Conservation (phyloP, 2,329 filamentous ascomycete species). For the Colletotrichum limetticola region DNA sequence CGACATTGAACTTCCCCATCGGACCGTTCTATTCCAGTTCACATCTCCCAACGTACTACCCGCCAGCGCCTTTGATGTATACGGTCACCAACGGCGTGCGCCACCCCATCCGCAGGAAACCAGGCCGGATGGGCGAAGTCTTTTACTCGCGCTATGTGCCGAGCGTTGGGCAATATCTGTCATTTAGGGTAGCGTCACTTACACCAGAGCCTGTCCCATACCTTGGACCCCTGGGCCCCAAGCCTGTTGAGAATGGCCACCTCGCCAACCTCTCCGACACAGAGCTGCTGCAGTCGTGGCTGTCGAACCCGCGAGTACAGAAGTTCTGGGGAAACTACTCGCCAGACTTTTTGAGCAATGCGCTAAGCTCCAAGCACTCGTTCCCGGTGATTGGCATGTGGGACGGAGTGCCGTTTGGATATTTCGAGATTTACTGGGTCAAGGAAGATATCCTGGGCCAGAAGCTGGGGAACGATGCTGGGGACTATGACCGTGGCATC, state of each 20-base stretch:
- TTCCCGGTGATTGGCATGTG: slow-evolving; percentile 94
- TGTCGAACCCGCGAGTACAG: slow-evolving; percentile 85
- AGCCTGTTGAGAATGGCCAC: slow-evolving; percentile 51
- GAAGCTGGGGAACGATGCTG: slow-evolving; percentile 72
- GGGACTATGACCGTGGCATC: slow-evolving; percentile 87
- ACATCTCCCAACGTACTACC: slow-evolving; percentile 91
- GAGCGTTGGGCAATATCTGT: slow-evolving; percentile 84
- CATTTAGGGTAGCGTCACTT: slow-evolving; percentile 84
- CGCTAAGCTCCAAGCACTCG: slow-evolving; percentile 75
- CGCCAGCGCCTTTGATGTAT: slow-evolving; percentile 84
- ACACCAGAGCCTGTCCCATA: slow-evolving; percentile 72
- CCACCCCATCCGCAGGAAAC: slow-evolving; percentile 89
- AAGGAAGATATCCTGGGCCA: slow-evolving; percentile 87
- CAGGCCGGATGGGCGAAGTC: slow-evolving; percentile 87
- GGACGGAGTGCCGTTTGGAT: slow-evolving; percentile 95
- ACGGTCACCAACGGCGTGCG: slow-evolving; percentile 80
- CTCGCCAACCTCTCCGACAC: slow-evolving; percentile 61
- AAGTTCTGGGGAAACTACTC: slow-evolving; percentile 83
- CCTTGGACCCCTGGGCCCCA: slow-evolving; percentile 65
- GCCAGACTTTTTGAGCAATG: slow-evolving; percentile 73
- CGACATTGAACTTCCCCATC: slow-evolving; percentile 53
- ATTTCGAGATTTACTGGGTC: slow-evolving; percentile 98
- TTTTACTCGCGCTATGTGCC: slow-evolving; percentile 92
- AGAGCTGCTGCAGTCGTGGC: slow-evolving; percentile 82
- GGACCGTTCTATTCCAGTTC: slow-evolving; percentile 85